These are phyloP conservation scores for Naumovozyma baii DNA, from an alignment of 805 yeast species.

Conservation along the genomic window DNA sequence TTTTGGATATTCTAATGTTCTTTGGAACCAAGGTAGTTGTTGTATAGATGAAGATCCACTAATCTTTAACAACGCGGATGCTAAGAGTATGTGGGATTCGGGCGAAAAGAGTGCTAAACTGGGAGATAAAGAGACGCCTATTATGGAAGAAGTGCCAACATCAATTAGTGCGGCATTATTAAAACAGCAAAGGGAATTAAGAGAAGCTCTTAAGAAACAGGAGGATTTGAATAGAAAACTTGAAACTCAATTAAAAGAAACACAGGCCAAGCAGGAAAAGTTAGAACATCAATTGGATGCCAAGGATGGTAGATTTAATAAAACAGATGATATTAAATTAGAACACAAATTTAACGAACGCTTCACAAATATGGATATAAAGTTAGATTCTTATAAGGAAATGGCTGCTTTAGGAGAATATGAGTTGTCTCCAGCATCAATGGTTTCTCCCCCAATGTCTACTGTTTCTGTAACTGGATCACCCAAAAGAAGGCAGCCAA, in stretches of 20 bases:
- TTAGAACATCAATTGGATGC: constrained; percentile 19
- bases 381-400: not conserved
- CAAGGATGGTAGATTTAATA: constrained; percentile 9
- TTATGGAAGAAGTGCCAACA: not conserved
- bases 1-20: not conserved
- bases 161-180: constrained; percentile 11
- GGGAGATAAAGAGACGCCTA: not conserved
- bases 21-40: not conserved
- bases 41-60: not conserved
- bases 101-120: not conserved
- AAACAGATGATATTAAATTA: not conserved
- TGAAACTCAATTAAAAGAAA: constrained; percentile 22
- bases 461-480: constrained; percentile 12
- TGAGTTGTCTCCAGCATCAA: not conserved
- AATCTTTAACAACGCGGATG: not conserved
- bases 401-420: not conserved
- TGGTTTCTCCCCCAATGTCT: constrained; percentile 15
- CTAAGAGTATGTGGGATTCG: not conserved
- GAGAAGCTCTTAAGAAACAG: constrained; percentile 23
- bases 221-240: constrained; percentile 22
- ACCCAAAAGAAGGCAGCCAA: constrained; percentile 8
- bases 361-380: not conserved
- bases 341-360: not conserved
- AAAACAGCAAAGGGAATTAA: constrained; percentile 23
- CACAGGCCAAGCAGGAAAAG: constrained; percentile 24